These are phyloP conservation scores for Psilocybe sp. DNA, from an alignment of 768 basidiomycete genomes.

Conservation along the genomic window DNA sequence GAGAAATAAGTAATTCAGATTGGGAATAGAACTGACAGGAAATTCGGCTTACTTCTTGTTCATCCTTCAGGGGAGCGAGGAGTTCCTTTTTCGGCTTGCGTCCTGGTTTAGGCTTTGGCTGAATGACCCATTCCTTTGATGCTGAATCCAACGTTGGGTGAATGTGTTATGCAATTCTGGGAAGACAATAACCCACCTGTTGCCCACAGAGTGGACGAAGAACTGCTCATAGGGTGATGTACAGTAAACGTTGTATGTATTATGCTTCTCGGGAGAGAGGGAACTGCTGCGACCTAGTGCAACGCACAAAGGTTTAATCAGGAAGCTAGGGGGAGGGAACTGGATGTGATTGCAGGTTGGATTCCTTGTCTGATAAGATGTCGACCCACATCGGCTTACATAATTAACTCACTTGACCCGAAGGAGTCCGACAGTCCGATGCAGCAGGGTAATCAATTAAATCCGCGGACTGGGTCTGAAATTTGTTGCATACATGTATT, in stretches of 20 bases:
- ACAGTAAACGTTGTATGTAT: constrained; percentile 8
- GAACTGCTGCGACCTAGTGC: background rate
- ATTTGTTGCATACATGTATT: too few relatives aligned
- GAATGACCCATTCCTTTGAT: constrained; percentile 89
- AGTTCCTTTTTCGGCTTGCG: constrained; percentile 81
- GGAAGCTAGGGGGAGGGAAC: constrained; percentile 8
- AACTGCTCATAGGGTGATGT: constrained; percentile 7
- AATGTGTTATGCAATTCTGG: background rate
- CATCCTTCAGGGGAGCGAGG: constrained; percentile 33
- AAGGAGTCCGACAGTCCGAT: background rate
- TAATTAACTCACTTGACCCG: constrained; percentile 20
- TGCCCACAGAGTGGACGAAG: constrained; percentile 69
- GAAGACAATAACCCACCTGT: constrained; percentile 45
- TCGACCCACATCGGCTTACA: constrained; percentile 14
- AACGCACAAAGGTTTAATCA: constrained; percentile 2
- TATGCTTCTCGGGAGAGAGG: constrained; percentile 13
- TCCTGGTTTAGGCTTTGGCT: constrained; percentile 83
- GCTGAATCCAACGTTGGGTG: constrained; percentile 36
- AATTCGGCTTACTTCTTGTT: constrained; percentile 44
- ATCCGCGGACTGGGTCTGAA: background rate
- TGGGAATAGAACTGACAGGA: background rate
- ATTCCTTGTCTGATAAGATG: constrained; percentile 54
- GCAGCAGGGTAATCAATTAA: background rate
- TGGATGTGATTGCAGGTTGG: constrained; percentile 17
- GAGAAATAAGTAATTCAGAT: constrained; percentile 3